These are phyloP conservation scores for Clitopilus hobsonii DNA, from an alignment of 768 basidiomycete species.

Conservation along the genomic window DNA sequence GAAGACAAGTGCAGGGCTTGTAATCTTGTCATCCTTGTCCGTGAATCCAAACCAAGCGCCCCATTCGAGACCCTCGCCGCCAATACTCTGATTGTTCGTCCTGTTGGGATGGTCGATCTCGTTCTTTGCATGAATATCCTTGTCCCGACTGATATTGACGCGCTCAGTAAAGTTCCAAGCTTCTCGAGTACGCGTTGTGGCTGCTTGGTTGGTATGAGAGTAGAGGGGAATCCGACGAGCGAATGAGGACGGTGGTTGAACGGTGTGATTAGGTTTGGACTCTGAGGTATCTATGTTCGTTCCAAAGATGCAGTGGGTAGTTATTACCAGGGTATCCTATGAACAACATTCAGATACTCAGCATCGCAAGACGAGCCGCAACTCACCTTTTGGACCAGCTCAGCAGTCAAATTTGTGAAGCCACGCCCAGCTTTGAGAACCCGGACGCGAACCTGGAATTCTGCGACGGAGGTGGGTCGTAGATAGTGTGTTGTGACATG, in stretches of 20 bases:
- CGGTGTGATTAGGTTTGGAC: conserved; percentile 22
- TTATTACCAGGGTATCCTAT: conserved; percentile 26
- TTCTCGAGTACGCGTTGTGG: conserved; percentile 14
- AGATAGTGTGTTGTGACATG: conserved; percentile 61
- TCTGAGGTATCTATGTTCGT: conserved; percentile 27
- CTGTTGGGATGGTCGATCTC: conserved; percentile 29
- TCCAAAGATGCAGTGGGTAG: conserved; percentile 54
- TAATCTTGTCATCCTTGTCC: conserved; percentile 38
- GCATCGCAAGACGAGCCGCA: not conserved
- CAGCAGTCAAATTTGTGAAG: conserved; percentile 55
- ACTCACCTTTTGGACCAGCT: conserved; percentile 52
- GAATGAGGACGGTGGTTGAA: conserved; percentile 47
- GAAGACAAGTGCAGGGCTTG: conserved; percentile 45
- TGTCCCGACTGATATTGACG: conserved; percentile 35
- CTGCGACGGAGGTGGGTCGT: conserved; percentile 31
- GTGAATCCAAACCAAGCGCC: conserved; percentile 53
- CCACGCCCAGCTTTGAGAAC: conserved; percentile 43
- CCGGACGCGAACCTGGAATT: conserved; percentile 45
- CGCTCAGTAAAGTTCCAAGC: conserved; percentile 31
- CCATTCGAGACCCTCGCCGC: conserved; percentile 53
- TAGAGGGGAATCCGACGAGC: conserved; percentile 56
- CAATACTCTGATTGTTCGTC: conserved; percentile 33
- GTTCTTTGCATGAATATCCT: conserved; percentile 34
- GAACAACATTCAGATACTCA: not conserved
- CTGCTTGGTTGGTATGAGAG: conserved; percentile 42